Evolutionary conservation across 78 protist species (phyloP), one percentile per base, ranked within the genome.

Genomic region (Cavenderia fasciculata): DNA sequence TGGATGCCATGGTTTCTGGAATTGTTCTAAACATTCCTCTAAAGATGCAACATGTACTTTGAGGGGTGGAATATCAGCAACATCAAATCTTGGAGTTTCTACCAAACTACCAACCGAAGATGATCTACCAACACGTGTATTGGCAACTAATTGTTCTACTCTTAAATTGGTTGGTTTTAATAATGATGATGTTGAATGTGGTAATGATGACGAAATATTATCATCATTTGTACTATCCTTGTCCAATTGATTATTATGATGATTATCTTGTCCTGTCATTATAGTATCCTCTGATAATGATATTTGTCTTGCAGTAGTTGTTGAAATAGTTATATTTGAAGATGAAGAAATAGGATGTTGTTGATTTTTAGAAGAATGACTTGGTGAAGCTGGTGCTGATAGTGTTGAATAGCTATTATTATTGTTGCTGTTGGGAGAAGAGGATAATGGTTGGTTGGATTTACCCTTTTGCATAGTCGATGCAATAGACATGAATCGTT

Each of bases 31-130:
- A 54, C 89, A 79, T 19, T 79, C 89, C 2, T 79, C 89, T 40
- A 79, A 52, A 2, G 59, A 21, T 5, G 68, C 23, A 29, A 73
- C 71, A 43, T 79, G 89, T 2, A 79, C 89, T 47, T 79, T 79
- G 5, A 79, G 70, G 27, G 89, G 89, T 23, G 89, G 89, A 29
- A 79, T 79, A 6, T 79, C 89, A 7, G 16, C 77, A 25, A 79
- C 34, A 41, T 68, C 89, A 56, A 56, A 79, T 56, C 68, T 79
- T 2, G 70, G 12, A 18, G 62, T 43, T 57, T 79, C 89, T 31
- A 79, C 7, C 7, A 79, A 25, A 56, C 61, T 51, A 16, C 89
- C 89, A 0, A 79, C 89, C 3, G 89, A 79, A 23, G 57, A 52
- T 23, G 89, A 79, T 27, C 89, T 33, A n/a, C n/a, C n/a, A 18